These are phyloP conservation scores for Lichina pygmaea DNA, from an alignment of 495 filamentous ascomycete genomes.

Conservation along the genomic window DNA sequence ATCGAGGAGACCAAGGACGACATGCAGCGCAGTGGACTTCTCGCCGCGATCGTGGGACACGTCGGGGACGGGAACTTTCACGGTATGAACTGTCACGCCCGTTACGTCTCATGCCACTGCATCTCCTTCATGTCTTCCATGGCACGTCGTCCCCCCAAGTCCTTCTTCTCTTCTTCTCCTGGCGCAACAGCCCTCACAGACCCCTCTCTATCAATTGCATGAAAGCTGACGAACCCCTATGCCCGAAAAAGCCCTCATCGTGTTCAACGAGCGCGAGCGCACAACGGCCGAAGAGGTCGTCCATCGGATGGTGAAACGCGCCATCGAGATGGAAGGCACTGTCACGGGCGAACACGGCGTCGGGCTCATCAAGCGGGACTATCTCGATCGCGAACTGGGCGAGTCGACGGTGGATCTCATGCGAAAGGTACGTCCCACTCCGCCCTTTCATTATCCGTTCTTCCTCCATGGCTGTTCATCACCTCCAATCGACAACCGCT, in stretches of 20 bases:
- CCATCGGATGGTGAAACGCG: conserved; percentile 61
- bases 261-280: conserved; percentile 42
- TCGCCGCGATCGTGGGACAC: conserved; percentile 53
- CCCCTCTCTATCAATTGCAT: not conserved
- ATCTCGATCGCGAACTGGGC: conserved; percentile 47
- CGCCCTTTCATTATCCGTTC: too few relatives aligned
- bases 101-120: not conserved
- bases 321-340: conserved; percentile 60
- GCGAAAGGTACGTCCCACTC: conserved; percentile 29
- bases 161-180: not conserved
- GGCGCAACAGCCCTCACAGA: not conserved
- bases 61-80: conserved; percentile 75
- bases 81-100: conserved; percentile 14
- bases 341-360: conserved; percentile 68
- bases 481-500: too few relatives aligned
- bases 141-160: not conserved
- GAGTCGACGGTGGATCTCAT: conserved; percentile 48
- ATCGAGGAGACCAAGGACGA: conserved; percentile 59
- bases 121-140: not conserved
- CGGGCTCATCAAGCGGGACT: conserved; percentile 59
- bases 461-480: too few relatives aligned
- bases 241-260: conserved; percentile 26
- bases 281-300: conserved; percentile 40
- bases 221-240: conserved; percentile 4
- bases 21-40: conserved; percentile 34